Evolutionary conservation across 495 filamentous ascomycete genomes (phyloP).

Genomic region (Letharia lupina): DNA sequence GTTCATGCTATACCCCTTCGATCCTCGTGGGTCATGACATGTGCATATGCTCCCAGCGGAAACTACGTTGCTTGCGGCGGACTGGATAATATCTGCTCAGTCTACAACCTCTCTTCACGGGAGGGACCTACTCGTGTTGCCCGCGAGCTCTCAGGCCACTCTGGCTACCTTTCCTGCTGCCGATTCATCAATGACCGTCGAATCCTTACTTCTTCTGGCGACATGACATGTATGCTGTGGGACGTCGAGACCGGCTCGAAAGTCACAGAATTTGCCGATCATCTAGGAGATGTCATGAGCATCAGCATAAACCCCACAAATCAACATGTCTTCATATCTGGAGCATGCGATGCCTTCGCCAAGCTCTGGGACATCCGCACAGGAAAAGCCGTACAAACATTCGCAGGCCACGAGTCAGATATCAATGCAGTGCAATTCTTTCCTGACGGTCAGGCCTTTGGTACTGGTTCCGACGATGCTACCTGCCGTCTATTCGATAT

Average conservation of each 20-base stretch:
- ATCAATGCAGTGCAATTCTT: slow-evolving; percentile 99
- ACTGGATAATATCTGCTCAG: slow-evolving; percentile 98
- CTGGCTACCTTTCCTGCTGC: slow-evolving; percentile 96
- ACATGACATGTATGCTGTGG: slow-evolving; percentile 99
- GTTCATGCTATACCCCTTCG: slow-evolving; percentile 97
- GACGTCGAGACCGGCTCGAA: slow-evolving; percentile 96
- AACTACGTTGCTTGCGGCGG: slow-evolving; percentile 98
- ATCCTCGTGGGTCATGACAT: slow-evolving; percentile 99
- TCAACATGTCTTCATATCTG: slow-evolving; percentile 91
- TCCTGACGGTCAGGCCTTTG: slow-evolving; percentile 97
- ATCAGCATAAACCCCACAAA: slow-evolving; percentile 99
- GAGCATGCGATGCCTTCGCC: slow-evolving; percentile 95
- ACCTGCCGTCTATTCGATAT: slow-evolving; percentile 98
- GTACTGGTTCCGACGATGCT: slow-evolving; percentile 95
- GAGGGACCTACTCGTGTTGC: slow-evolving; percentile 95
- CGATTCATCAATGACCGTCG: slow-evolving; percentile 98
- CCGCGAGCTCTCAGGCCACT: slow-evolving; percentile 92
- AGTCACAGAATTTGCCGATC: slow-evolving; percentile 97
- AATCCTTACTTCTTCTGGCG: slow-evolving; percentile 94
- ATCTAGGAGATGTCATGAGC: slow-evolving; percentile 98
- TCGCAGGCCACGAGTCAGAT: slow-evolving; percentile 95
- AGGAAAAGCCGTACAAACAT: slow-evolving; percentile 96
- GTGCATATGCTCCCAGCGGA: slow-evolving; percentile 95
- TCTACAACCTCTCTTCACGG: slow-evolving; percentile 94
- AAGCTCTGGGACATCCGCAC: slow-evolving; percentile 99